phyloP scores from a whole-genome alignment of 768 basidiomycete species.

The Termitomyces sp. region DNA sequence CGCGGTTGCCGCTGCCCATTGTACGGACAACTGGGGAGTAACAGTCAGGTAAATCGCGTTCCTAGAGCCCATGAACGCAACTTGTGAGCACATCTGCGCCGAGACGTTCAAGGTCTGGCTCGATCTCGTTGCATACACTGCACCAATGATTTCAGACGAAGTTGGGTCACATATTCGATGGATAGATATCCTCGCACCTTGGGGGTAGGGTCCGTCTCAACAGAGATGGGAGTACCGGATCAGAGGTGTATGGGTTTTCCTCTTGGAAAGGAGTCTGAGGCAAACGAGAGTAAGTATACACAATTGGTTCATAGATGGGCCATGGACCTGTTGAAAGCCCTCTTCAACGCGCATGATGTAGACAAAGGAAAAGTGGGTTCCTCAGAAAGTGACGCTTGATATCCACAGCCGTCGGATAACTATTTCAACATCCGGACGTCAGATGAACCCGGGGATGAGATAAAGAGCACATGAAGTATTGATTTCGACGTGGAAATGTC shows the following conservation, averaged over 20 bases:
- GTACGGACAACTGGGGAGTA: constrained; percentile 43
- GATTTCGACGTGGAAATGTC: not conserved
- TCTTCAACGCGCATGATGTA: constrained; percentile 54
- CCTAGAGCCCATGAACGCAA: constrained; percentile 19
- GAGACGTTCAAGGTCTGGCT: constrained; percentile 53
- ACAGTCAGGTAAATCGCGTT: not conserved
- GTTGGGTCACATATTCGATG: not conserved
- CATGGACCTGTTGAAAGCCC: constrained; percentile 55
- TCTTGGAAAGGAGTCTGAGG: constrained; percentile 46
- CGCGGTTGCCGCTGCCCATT: constrained; percentile 36
- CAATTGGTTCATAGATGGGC: not conserved
- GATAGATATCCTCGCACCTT: constrained; percentile 21
- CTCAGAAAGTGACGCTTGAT: constrained; percentile 1
- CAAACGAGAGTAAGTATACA: not conserved
- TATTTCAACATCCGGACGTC: not conserved
- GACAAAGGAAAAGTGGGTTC: not conserved
- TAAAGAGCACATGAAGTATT: not conserved
- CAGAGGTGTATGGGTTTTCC: constrained; percentile 54
- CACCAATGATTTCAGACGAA: not conserved
- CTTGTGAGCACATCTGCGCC: constrained; percentile 51
- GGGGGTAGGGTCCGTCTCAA: constrained; percentile 51
- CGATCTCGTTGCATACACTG: constrained; percentile 45
- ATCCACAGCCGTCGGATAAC: not conserved
- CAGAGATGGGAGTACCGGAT: constrained; percentile 56
- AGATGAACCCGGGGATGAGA: not conserved